These are phyloP conservation scores for Russula ochroleuca DNA, from an alignment of 768 basidiomycete species.

Conservation along the genomic window DNA sequence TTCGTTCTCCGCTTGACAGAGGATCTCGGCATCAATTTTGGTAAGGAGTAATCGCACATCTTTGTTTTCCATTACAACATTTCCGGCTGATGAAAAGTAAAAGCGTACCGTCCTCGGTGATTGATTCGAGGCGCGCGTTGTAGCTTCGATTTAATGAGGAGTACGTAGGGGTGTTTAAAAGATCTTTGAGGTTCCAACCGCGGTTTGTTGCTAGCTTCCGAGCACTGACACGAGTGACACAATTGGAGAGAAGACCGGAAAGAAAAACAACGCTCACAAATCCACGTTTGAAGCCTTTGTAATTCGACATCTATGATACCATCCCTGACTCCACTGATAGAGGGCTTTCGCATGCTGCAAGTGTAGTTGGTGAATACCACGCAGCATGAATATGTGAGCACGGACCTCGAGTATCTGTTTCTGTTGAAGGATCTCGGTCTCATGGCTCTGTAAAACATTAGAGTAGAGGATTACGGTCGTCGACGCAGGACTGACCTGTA, in stretches of 20 bases:
- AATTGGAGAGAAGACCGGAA: not conserved
- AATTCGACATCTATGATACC: conserved; percentile 1
- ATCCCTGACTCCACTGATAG: not conserved
- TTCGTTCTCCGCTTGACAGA: conserved; percentile 30
- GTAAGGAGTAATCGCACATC: conserved; percentile 33
- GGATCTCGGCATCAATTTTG: conserved; percentile 34
- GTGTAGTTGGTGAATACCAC: not conserved
- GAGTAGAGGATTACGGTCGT: not conserved
- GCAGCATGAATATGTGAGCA: not conserved
- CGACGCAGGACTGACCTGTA: not conserved
- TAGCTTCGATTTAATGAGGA: conserved; percentile 8
- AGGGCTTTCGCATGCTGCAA: conserved; percentile 14
- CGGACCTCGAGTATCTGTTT: conserved; percentile 1
- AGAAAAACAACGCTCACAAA: conserved; percentile 4
- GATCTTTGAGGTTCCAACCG: conserved; percentile 18
- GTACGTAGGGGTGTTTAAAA: conserved; percentile 15
- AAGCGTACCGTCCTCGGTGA: conserved; percentile 8
- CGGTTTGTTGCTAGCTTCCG: not conserved
- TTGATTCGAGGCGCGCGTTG: conserved; percentile 7
- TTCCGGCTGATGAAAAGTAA: conserved; percentile 4
- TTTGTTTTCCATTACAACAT: conserved; percentile 23
- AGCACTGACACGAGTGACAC: not conserved
- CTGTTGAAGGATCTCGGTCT: not conserved
- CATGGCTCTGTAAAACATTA: not conserved
- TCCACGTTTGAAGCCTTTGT: conserved; percentile 8